Base-by-base conservation (phyloP, 805 yeast species). In the Ogataea henricii region DNA sequence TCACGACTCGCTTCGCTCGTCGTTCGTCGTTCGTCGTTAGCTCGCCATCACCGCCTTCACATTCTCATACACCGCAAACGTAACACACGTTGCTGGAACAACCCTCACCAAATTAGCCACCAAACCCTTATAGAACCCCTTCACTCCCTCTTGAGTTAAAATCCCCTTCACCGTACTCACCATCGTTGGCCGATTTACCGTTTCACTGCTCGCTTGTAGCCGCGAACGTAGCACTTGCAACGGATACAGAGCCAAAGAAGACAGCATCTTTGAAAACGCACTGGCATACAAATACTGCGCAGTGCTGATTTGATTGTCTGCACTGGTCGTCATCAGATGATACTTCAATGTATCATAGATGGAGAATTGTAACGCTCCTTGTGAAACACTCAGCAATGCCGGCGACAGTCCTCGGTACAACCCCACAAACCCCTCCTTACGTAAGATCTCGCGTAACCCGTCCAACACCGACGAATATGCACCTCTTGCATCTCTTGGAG, bases 11-110 rank as follows among this genome's bases (percentile, higher is more conserved):
- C 22, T 34, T 16, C 37, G 23, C 37, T 17, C n/a, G n/a, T 10
- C 14, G 4, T 30, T 30, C 14, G 30, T 27, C 30, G 14, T 6
- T 23, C 14, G 30, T 27, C 30, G 27, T 10, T 25, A 25, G 10
- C 10, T 13, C 36, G 21, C n/a, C 21, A 32, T 14, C 20, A 6
- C 20, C 35, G 6, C 20, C 37, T 18, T 26, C 53, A 79, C 70
- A 33, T 77, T 72, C 62, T 94, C 99, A 60, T 94, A 94, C 4
- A 87, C 87, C 4, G 86, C 73, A 63, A 94, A 89, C 0, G 98
- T 94, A 10, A 91, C 78, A 61, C 96, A 87, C 3, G 97, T 91
- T 1, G 97, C 90, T 0, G 99, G 99, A 4, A 94, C 75, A 0
- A 92, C 96, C 40, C 98, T 72, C 1, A 87, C 49, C 14, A 92